Evolutionary conservation across 768 basidiomycete species (phyloP).

Genomic region (Auricularia sp.): DNA sequence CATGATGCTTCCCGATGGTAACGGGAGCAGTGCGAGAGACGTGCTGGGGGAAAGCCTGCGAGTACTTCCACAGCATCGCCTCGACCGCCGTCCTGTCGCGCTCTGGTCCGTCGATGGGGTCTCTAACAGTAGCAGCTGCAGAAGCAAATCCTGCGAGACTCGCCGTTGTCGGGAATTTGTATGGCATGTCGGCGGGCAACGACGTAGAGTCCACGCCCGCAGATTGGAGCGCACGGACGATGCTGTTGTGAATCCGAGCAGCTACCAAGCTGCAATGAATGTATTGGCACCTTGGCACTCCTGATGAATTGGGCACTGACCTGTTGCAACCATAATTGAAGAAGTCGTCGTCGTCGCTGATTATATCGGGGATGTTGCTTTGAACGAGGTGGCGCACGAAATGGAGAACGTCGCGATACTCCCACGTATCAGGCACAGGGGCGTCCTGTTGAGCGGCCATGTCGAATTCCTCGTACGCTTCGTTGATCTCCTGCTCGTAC

Average conservation of each 20-base stretch:
- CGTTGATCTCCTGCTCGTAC: slow-evolving; percentile 28
- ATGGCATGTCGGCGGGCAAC: slow-evolving; percentile 26
- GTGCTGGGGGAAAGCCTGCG: slow-evolving; percentile 11
- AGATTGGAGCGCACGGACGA: slow-evolving; percentile 15
- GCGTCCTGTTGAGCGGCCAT: neutral
- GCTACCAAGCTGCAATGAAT: slow-evolving; percentile 8
- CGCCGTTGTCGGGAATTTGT: slow-evolving; percentile 30
- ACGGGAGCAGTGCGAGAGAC: neutral
- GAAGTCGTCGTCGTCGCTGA: slow-evolving; percentile 28
- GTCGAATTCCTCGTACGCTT: slow-evolving; percentile 17
- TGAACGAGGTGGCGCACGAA: slow-evolving; percentile 27
- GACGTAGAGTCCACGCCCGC: neutral
- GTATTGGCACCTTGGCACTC: neutral
- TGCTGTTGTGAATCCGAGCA: slow-evolving; percentile 26
- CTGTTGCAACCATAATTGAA: slow-evolving; percentile 32
- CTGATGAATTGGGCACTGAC: neutral
- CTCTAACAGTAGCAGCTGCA: slow-evolving; percentile 9
- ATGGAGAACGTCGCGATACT: slow-evolving; percentile 9
- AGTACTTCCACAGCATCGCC: slow-evolving; percentile 34
- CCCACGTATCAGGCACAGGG: slow-evolving; percentile 6
- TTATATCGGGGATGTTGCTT: slow-evolving; percentile 19
- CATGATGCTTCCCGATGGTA: no score
- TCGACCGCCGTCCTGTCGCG: slow-evolving; percentile 16
- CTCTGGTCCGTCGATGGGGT: slow-evolving; percentile 3
- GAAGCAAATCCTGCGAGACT: slow-evolving; percentile 17